A percentile compares a stretch with the other conserved stretches of the same genome.
Conservation (phyloP, 352 stramenopile species). For the Phytophthora cactorum region DNA sequence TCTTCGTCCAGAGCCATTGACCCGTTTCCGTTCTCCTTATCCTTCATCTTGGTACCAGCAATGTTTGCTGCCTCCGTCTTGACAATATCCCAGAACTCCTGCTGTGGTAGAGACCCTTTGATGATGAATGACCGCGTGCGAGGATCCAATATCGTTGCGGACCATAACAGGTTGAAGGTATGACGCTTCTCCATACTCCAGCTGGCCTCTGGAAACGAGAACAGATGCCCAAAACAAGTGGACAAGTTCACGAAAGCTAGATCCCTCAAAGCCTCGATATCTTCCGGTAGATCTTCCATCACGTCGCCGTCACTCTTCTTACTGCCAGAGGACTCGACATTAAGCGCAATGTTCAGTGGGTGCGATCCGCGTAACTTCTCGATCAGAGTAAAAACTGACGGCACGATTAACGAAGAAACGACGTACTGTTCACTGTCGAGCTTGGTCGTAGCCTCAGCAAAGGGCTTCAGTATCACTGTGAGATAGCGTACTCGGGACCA, state of each 20-base stretch:
- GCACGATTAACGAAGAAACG: conserved; percentile 71
- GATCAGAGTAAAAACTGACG: conserved; percentile 71
- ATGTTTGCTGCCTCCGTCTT: conserved; percentile 65
- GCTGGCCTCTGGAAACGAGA: conserved; percentile 43
- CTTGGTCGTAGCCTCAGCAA: conserved; percentile 65
- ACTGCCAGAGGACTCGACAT: conserved; percentile 5
- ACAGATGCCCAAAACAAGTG: conserved; percentile 65
- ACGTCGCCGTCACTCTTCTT: conserved; percentile 22
- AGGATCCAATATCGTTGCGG: conserved; percentile 72
- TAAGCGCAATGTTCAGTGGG: conserved; percentile 9
- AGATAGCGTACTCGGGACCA: conserved; percentile 72
- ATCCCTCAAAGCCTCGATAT: conserved; percentile 69
- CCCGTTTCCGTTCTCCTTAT: conserved; percentile 50
- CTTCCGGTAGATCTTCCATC: conserved; percentile 52
- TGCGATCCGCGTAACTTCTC: conserved; percentile 57
- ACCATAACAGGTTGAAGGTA: conserved; percentile 76
- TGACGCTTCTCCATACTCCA: conserved; percentile 53
- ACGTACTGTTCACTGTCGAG: conserved; percentile 66
- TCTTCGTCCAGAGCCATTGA: conserved; percentile 50
- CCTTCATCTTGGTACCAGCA: conserved; percentile 56
- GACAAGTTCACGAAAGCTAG: conserved; percentile 62
- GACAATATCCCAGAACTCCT: conserved; percentile 76
- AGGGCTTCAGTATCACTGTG: conserved; percentile 68
- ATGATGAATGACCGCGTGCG: conserved; percentile 81
- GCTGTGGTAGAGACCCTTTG: conserved; percentile 61